A percentile compares a stretch with the other conserved stretches of the same genome.
Conservation (phyloP, 2,329 filamentous ascomycete species). For the Ilyonectria robusta region DNA sequence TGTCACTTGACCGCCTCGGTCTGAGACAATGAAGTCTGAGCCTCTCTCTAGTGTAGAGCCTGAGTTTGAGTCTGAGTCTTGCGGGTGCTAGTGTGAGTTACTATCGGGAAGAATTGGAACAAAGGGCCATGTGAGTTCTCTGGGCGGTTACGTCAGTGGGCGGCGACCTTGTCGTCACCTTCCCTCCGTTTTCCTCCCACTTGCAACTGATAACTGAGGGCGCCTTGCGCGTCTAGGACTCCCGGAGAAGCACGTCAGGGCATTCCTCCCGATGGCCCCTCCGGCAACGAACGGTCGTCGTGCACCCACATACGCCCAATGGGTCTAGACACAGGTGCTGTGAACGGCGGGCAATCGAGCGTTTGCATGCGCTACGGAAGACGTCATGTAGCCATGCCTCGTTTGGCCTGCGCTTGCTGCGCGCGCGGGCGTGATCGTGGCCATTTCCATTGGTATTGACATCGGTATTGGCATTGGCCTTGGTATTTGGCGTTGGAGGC, state of each 20-base stretch:
- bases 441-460: conserved; percentile 3
- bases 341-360: neutral
- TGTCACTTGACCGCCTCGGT: conserved; percentile 35
- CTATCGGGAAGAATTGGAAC: neutral
- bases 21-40: conserved; percentile 32
- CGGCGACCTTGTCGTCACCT: conserved; percentile 16
- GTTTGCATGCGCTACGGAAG: conserved; percentile 7
- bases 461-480: conserved; percentile 4
- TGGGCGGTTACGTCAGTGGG: conserved; percentile 25
- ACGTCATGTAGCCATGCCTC: conserved; percentile 20
- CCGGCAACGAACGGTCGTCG: conserved; percentile 25
- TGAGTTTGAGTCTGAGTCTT: conserved; percentile 10
- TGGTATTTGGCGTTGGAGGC: conserved; percentile 1
- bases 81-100: conserved; percentile 5
- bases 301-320: conserved; percentile 4
- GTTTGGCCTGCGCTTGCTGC: neutral
- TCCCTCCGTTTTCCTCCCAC: neutral
- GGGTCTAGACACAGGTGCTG: neutral
- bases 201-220: conserved; percentile 1
- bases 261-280: neutral
- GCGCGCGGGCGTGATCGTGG: neutral
- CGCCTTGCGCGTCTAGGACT: neutral
- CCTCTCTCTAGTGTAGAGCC: conserved; percentile 18
- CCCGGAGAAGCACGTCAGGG: conserved; percentile 10
- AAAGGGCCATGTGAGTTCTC: conserved; percentile 19